Conservation (phyloP, 2,329 filamentous ascomycete genomes). For the Phialophora chinensis region DNA sequence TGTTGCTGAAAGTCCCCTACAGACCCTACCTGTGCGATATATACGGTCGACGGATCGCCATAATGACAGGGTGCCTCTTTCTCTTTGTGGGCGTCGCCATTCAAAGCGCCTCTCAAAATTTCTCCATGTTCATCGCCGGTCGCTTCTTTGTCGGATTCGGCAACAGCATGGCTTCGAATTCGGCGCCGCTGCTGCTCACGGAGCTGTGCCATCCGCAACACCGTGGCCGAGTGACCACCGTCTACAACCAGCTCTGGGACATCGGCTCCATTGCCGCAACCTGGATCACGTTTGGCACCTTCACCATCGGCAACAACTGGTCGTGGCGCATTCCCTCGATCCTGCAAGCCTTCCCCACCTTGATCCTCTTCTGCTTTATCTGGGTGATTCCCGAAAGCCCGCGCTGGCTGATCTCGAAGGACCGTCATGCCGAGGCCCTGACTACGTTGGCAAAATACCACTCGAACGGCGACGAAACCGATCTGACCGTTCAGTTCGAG, state of each 20-base stretch:
- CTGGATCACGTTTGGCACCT: constrained; percentile 55
- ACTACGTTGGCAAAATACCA: constrained; percentile 46
- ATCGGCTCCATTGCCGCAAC: constrained; percentile 58
- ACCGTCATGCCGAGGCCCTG: constrained; percentile 40
- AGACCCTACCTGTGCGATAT: constrained; percentile 16
- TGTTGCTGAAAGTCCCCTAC: not conserved
- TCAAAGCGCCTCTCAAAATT: constrained; percentile 38
- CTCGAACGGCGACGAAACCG: constrained; percentile 47
- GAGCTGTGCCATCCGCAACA: constrained; percentile 58
- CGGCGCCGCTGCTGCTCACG: constrained; percentile 46
- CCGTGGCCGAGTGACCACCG: constrained; percentile 54
- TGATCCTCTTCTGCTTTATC: constrained; percentile 60
- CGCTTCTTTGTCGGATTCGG: constrained; percentile 71
- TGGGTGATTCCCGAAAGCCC: constrained; percentile 72
- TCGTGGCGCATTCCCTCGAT: constrained; percentile 69
- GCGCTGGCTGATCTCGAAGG: constrained; percentile 60
- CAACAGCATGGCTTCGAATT: constrained; percentile 24
- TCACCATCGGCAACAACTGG: constrained; percentile 53
- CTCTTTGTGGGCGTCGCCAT: constrained; percentile 40
- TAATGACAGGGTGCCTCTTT: constrained; percentile 30
- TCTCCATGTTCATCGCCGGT: constrained; percentile 61
- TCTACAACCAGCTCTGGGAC: constrained; percentile 62
- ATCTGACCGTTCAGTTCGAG: constrained; percentile 66
- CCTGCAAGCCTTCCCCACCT: constrained; percentile 67
- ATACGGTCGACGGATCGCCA: constrained; percentile 27